Percentiles rank a stretch among this genome's conserved stretches.
These are phyloP conservation scores for Solanum hybrid DNA, from an alignment of 305 asterid genomes.

Conservation along the genomic window DNA sequence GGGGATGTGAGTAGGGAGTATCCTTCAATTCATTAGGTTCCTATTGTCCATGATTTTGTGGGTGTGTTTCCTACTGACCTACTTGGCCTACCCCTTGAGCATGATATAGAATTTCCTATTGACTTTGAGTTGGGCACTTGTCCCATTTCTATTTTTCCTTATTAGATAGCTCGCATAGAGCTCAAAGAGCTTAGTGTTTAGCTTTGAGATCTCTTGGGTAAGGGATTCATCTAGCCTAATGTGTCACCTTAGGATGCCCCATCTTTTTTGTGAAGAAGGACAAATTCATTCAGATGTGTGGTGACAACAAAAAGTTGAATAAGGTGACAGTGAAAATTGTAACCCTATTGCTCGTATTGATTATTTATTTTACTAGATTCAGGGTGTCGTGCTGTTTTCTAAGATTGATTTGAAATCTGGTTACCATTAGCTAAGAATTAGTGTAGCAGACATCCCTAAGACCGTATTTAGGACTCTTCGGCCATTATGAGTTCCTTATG, in stretches of 20 bases:
- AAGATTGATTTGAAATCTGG: neutral
- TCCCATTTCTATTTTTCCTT: neutral
- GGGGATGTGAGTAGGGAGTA: neutral
- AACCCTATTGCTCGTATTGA: neutral
- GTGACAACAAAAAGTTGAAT: neutral
- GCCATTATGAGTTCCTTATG: neutral
- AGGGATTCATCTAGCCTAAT: neutral
- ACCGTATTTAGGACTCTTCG: neutral
- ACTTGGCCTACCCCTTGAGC: neutral
- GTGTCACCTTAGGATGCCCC: neutral
- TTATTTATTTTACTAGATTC: neutral
- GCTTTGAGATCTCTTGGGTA: neutral
- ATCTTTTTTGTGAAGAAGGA: neutral
- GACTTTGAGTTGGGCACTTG: neutral
- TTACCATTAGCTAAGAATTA: neutral
- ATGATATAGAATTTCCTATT: too few relatives aligned
- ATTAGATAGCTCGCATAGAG: neutral
- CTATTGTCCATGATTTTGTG: neutral
- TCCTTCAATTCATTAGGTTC: neutral
- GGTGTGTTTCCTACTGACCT: neutral
- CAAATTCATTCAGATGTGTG: neutral
- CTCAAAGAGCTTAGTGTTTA: neutral
- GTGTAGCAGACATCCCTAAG: neutral
- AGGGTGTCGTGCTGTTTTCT: neutral
- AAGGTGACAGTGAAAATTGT: neutral